Base-by-base conservation (phyloP, 1,139 yeast genomes). In the Zygoascus meyerae region DNA sequence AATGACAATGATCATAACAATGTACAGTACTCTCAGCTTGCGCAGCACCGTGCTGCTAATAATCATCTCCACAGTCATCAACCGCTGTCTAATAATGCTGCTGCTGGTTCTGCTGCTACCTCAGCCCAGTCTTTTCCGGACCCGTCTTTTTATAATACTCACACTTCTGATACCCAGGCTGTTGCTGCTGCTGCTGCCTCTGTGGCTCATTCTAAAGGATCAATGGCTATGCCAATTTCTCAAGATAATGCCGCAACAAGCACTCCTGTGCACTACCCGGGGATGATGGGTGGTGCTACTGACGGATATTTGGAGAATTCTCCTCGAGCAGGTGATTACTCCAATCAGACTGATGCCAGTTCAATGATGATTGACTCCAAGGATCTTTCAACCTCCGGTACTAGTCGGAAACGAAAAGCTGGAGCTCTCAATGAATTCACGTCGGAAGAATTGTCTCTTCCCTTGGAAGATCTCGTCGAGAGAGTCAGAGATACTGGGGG, bases 401-500 rank as follows among this genome's bases (percentile, higher is more conserved):
- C 48, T 17, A 15, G 42, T 10, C 33, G 51, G 44, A 48, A 52
- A 39, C 48, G 54, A 46, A 49, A 51, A 43, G 45, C 57, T 29
- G 36, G 42, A 16, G 36, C 52, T 39, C 42, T 33, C 51, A 45
- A 32, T 53, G 50, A 38, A 54, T 41, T 18, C 58, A 48, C 17
- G 48, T 42, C 31, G 34, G 45, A 69, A 74, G 8, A 55, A 71
- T 11, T 40, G 43, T 67, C 68, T 16, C 58, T 68, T 3, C 73
- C 83, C 1, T 61, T 80, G 16, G 70, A 71, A 7, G 79, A 77
- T 34, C 65, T 81, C 37, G 85, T 83, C 0, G 59, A 66, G 6
- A 65, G 70, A 21, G 74, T 80, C 18, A 73, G 75, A 47, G 63
- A 64, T 30, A 66, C 76, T 34, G 21, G 33, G 10, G 31, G 29